Conservation (phyloP, 345 rosid species). For the Noccaea caerulescens region DNA sequence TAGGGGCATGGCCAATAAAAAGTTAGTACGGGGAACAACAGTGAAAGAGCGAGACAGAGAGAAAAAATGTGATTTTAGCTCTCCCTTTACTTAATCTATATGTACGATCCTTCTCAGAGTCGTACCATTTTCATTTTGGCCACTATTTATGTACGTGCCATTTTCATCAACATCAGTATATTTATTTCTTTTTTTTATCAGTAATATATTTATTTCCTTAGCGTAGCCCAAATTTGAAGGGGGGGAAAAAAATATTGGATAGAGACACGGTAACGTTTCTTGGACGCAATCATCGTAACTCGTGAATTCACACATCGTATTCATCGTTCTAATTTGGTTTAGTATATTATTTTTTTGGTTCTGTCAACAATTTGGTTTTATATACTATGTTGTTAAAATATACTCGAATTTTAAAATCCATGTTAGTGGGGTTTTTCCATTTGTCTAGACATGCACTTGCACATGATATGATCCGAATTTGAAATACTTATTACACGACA, state of each 20-base stretch:
- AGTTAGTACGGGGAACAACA: neutral
- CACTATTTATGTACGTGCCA: conserved; percentile 18
- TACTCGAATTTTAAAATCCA: neutral
- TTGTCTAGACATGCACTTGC: conserved; percentile 42
- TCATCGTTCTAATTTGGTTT: conserved; percentile 38
- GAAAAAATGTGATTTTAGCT: conserved; percentile 6
- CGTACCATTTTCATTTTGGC: conserved; percentile 32
- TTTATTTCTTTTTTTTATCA: neutral
- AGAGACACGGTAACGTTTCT: conserved; percentile 44
- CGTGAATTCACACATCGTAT: conserved; percentile 46
- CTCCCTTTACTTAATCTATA: neutral
- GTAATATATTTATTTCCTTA: too few relatives aligned
- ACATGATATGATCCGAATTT: conserved; percentile 42
- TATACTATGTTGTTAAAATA: conserved; percentile 4
- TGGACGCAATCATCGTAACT: conserved; percentile 45
- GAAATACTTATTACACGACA: conserved; percentile 40
- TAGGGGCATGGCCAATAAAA: conserved; percentile 20
- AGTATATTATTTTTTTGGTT: neutral
- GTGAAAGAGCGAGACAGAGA: conserved; percentile 18
- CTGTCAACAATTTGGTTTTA: conserved; percentile 1
- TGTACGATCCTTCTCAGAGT: conserved; percentile 26
- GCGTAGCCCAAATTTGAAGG: neutral
- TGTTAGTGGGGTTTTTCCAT: conserved; percentile 20
- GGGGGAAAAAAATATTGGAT: conserved; percentile 20
- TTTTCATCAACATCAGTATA: neutral